These are phyloP conservation scores for Parafenestella ontariensis DNA, from an alignment of 2,329 filamentous ascomycete genomes.

Conservation along the genomic window DNA sequence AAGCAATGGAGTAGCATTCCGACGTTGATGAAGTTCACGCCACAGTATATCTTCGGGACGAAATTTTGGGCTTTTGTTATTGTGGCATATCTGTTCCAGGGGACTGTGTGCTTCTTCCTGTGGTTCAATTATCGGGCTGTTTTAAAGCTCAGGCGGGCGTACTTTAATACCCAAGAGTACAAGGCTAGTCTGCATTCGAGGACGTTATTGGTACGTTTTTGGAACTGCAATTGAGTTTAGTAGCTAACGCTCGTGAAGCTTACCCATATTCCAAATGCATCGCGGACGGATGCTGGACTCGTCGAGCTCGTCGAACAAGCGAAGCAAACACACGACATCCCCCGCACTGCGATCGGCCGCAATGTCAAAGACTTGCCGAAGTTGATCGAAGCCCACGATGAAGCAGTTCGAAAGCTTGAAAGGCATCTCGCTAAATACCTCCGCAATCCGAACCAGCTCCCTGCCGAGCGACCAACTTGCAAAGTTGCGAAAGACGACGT, in stretches of 20 bases:
- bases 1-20: slow-evolving; percentile 37
- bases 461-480: slow-evolving; percentile 77
- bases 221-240: background rate
- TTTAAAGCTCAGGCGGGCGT: slow-evolving; percentile 71
- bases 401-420: slow-evolving; percentile 81
- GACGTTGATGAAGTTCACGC: slow-evolving; percentile 62
- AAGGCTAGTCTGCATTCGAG: slow-evolving; percentile 82
- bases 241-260: slow-evolving; percentile 58
- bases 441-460: slow-evolving; percentile 80
- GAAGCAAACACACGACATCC: slow-evolving; percentile 76
- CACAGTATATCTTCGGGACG: slow-evolving; percentile 59
- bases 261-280: slow-evolving; percentile 79
- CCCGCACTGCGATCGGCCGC: slow-evolving; percentile 80
- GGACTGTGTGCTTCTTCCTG: slow-evolving; percentile 77
- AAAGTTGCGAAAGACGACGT: slow-evolving; percentile 77
- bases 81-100: slow-evolving; percentile 70
- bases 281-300: slow-evolving; percentile 86
- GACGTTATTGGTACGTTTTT: slow-evolving; percentile 59
- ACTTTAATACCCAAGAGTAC: slow-evolving; percentile 87
- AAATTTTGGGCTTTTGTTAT: slow-evolving; percentile 67
- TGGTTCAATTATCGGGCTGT: slow-evolving; percentile 89
- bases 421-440: slow-evolving; percentile 81
- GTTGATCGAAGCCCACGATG: slow-evolving; percentile 82
- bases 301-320: slow-evolving; percentile 79
- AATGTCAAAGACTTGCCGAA: slow-evolving; percentile 90